A percentile compares a stretch with the other conserved stretches of the same genome.
phyloP scores from a whole-genome alignment of 1,284 basidiomycete genomes.

The Leccinum solheimii region DNA sequence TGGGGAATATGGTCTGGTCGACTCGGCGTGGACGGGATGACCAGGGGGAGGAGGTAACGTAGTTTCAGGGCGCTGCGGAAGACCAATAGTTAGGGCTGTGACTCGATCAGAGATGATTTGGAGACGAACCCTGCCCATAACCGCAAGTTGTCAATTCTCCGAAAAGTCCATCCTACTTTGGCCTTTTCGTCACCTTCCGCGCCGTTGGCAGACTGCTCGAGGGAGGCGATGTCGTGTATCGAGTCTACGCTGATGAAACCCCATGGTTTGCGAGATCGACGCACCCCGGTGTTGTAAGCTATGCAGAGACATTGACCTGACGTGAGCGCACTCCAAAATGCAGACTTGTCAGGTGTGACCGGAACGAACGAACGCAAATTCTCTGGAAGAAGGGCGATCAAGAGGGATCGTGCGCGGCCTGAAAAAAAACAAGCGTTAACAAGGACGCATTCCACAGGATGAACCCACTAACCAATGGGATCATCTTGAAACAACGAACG shows the following conservation, averaged over 20 bases:
- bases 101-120: background rate
- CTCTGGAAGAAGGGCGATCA: slow-evolving; percentile 46
- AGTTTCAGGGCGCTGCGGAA: slow-evolving; percentile 71
- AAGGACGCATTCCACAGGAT: background rate
- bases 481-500: slow-evolving; percentile 53
- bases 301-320: slow-evolving; percentile 80
- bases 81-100: background rate
- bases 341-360: slow-evolving; percentile 38
- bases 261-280: slow-evolving; percentile 82
- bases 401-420: slow-evolving; percentile 64
- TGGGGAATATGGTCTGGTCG: slow-evolving; percentile 31
- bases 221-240: slow-evolving; percentile 74
- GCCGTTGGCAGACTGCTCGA: slow-evolving; percentile 49
- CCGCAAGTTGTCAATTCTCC: slow-evolving; percentile 78
- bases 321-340: slow-evolving; percentile 59
- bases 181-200: slow-evolving; percentile 37
- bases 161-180: slow-evolving; percentile 73
- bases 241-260: slow-evolving; percentile 78
- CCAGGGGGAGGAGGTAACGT: slow-evolving; percentile 72
- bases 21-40: slow-evolving; percentile 46
- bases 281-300: slow-evolving; percentile 78
- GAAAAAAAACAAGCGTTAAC: slow-evolving; percentile 4
- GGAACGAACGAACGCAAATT: slow-evolving; percentile 48
- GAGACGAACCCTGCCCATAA: slow-evolving; percentile 75
- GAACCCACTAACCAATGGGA: slow-evolving; percentile 51